Evolutionary conservation across 495 filamentous ascomycete species (phyloP).

Genomic region (Penicillium ochrochloron): DNA sequence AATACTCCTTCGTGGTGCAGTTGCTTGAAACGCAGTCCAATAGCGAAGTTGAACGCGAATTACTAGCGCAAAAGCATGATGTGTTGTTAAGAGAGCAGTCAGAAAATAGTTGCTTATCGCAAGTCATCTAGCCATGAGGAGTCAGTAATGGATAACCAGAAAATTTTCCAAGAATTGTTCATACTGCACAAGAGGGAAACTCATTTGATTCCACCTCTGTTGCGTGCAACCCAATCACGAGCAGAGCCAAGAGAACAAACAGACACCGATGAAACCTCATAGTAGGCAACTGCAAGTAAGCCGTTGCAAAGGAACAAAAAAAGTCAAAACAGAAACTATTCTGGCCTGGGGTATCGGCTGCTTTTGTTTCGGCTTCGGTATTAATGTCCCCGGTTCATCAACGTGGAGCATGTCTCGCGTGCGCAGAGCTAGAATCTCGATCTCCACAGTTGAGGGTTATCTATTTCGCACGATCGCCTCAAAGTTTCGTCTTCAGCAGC

Average conservation of each 20-base stretch:
- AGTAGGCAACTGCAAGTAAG: neutral
- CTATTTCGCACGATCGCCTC: slow-evolving; percentile 12
- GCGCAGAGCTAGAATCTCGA: neutral
- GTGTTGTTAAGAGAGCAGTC: slow-evolving; percentile 21
- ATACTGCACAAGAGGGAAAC: slow-evolving; percentile 23
- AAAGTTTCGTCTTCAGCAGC: neutral
- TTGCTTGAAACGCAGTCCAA: slow-evolving; percentile 18
- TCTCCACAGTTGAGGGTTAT: slow-evolving; percentile 10
- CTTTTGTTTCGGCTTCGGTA: slow-evolving; percentile 20
- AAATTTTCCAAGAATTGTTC: neutral
- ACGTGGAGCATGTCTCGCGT: slow-evolving; percentile 17
- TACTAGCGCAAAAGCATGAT: slow-evolving; percentile 23
- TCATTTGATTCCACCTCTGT: neutral
- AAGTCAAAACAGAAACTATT: neutral
- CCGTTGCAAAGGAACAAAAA: neutral
- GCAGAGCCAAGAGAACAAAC: slow-evolving; percentile 14
- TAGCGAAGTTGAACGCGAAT: slow-evolving; percentile 11
- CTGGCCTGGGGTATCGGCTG: neutral
- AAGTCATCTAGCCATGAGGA: slow-evolving; percentile 9
- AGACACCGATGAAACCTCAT: slow-evolving; percentile 18
- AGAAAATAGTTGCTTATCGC: slow-evolving; percentile 14
- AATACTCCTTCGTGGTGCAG: slow-evolving; percentile 26
- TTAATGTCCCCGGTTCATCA: slow-evolving; percentile 6
- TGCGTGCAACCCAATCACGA: slow-evolving; percentile 13
- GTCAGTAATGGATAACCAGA: neutral